Evolutionary conservation across 2,329 filamentous ascomycete genomes (phyloP).

Genomic region (Clonostachys byssicola): DNA sequence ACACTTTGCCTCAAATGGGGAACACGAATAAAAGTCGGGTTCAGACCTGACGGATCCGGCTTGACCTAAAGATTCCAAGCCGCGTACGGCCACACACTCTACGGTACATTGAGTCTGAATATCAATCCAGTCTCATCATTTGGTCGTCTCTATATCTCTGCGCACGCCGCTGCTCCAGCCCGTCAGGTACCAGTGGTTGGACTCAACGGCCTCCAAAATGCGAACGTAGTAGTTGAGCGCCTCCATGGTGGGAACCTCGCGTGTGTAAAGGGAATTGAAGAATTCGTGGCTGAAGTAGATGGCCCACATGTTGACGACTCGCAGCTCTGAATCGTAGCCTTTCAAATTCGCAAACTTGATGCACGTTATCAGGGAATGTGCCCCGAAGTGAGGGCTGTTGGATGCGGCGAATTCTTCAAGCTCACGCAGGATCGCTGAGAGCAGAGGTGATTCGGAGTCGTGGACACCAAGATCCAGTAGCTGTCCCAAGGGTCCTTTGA

Average conservation of each 20-base stretch:
- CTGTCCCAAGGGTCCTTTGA: not conserved
- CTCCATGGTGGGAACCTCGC: not conserved
- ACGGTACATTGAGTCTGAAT: no score
- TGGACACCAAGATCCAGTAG: not conserved
- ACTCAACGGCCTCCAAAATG: not conserved
- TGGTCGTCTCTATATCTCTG: not conserved
- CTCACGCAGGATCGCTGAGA: not conserved
- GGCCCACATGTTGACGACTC: not conserved
- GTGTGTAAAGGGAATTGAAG: not conserved
- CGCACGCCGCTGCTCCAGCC: not conserved
- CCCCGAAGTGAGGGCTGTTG: not conserved
- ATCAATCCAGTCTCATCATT: no score
- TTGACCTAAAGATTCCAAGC: no score
- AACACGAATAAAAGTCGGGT: no score
- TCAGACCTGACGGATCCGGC: no score
- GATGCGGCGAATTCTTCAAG: not conserved
- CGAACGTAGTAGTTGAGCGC: not conserved
- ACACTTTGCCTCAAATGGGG: no score
- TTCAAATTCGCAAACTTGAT: no score
- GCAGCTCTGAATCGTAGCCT: not conserved
- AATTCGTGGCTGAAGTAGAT: not conserved
- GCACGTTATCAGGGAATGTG: no score
- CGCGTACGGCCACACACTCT: no score
- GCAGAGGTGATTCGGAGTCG: not conserved
- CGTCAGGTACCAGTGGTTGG: not conserved